These are phyloP conservation scores for Tephrocybe sp. DNA, from an alignment of 768 basidiomycete genomes.

Conservation along the genomic window DNA sequence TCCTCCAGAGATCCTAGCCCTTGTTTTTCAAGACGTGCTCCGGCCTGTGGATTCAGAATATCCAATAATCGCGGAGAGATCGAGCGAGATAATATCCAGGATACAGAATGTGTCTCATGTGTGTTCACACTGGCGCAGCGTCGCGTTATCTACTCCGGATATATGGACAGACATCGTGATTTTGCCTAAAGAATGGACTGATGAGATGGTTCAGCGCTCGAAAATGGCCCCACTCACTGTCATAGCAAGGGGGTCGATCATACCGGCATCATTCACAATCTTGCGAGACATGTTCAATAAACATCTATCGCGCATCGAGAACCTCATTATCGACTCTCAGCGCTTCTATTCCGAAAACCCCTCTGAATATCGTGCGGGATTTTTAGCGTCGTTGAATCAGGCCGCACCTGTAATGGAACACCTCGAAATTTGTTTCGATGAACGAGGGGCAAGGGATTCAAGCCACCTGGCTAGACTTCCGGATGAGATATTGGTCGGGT, in stretches of 20 bases:
- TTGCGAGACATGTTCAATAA: not conserved
- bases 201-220: not conserved
- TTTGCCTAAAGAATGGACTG: not conserved
- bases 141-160: not conserved
- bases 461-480: not conserved
- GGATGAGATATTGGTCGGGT: not conserved
- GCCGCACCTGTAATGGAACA: too few species aligned
- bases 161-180: not conserved
- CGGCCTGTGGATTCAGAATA: too few species aligned
- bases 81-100: too few species aligned
- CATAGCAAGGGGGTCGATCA: not conserved
- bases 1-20: not conserved
- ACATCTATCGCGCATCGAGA: not conserved
- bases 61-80: too few species aligned
- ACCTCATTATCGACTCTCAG: not conserved
- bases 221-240: not conserved
- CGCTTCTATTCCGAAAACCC: too few species aligned
- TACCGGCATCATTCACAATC: not conserved
- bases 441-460: too few species aligned
- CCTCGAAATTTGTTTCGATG: not conserved
- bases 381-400: too few species aligned
- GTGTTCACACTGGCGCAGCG: slow-evolving; percentile 3
- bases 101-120: not conserved
- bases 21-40: not conserved
- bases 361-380: too few species aligned